A percentile compares a stretch with the other conserved stretches of the same genome.
Conservation (phyloP, 768 basidiomycete species). For the Pleurotus djamor region DNA sequence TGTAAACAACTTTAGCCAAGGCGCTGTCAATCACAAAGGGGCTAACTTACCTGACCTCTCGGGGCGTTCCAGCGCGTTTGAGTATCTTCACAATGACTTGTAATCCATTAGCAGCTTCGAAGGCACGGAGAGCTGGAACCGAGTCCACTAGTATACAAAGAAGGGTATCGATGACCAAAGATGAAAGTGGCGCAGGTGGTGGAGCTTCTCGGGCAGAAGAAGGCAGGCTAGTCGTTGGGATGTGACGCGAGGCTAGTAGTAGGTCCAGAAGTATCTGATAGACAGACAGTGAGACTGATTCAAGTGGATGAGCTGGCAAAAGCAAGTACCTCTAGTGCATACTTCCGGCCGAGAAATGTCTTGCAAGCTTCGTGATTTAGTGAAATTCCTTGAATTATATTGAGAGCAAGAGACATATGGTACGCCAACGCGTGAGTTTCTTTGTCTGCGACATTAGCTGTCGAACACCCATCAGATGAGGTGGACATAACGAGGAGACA, state of each 20-base stretch:
- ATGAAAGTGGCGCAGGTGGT: constrained; percentile 52
- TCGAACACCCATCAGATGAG: constrained; percentile 8
- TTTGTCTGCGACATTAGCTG: constrained; percentile 36
- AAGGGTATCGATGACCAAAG: constrained; percentile 78
- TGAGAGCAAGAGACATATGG: constrained; percentile 59
- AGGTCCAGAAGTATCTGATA: constrained; percentile 69
- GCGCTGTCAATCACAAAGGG: neutral
- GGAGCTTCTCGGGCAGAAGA: constrained; percentile 13
- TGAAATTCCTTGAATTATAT: constrained; percentile 73
- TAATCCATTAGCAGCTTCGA: constrained; percentile 77
- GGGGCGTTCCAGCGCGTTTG: constrained; percentile 82
- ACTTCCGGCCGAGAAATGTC: constrained; percentile 62
- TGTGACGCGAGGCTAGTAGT: constrained; percentile 67
- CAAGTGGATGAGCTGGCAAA: neutral
- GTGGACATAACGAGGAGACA: constrained; percentile 26
- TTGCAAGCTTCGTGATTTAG: constrained; percentile 73
- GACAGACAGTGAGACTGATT: neutral
- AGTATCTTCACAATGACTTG: constrained; percentile 85
- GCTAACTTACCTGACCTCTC: constrained; percentile 74
- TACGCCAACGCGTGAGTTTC: constrained; percentile 47
- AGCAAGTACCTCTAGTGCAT: constrained; percentile 61
- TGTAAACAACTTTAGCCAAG: constrained; percentile 23
- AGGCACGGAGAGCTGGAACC: constrained; percentile 66
- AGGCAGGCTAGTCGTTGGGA: constrained; percentile 23
- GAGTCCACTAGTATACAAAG: constrained; percentile 90